These are phyloP conservation scores for Xerocomellus chrysenteron DNA, from an alignment of 768 basidiomycete genomes.

Conservation along the genomic window DNA sequence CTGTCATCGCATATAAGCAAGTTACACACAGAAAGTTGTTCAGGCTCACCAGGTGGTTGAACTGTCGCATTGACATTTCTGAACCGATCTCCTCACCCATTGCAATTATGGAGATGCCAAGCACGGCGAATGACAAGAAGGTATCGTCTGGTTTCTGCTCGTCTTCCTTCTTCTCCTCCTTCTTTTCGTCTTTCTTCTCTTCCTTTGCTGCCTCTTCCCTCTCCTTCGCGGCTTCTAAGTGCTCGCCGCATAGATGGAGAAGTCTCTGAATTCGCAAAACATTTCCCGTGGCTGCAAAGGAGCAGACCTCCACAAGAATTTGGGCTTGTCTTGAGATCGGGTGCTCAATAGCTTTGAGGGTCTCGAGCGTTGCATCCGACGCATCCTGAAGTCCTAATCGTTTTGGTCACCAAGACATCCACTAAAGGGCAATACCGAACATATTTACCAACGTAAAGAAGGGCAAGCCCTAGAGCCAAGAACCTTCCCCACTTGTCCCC, in stretches of 20 bases:
- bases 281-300: conserved; percentile 94
- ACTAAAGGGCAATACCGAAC: background rate
- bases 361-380: conserved; percentile 91
- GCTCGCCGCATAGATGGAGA: conserved; percentile 93
- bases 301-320: conserved; percentile 89
- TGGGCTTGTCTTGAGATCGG: conserved; percentile 88
- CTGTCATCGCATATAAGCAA: conserved; percentile 42
- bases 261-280: conserved; percentile 90
- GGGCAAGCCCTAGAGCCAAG: conserved; percentile 83
- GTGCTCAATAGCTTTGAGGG: conserved; percentile 90
- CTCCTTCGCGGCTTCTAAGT: conserved; percentile 55
- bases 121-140: conserved; percentile 89
- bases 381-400: conserved; percentile 81
- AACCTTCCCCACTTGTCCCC: conserved; percentile 95
- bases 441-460: conserved; percentile 82
- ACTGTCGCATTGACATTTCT: conserved; percentile 96
- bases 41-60: conserved; percentile 86
- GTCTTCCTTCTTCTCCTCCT: conserved; percentile 60
- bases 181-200: conserved; percentile 55
- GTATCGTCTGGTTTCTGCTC: conserved; percentile 61
- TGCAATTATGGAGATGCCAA: conserved; percentile 90
- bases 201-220: conserved; percentile 35
- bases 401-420: conserved; percentile 10
- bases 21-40: background rate
- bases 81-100: conserved; percentile 99